These are phyloP conservation scores for Pilobolus umbonatus DNA, from an alignment of 192 early-diverging fungal genomes.

Conservation along the genomic window DNA sequence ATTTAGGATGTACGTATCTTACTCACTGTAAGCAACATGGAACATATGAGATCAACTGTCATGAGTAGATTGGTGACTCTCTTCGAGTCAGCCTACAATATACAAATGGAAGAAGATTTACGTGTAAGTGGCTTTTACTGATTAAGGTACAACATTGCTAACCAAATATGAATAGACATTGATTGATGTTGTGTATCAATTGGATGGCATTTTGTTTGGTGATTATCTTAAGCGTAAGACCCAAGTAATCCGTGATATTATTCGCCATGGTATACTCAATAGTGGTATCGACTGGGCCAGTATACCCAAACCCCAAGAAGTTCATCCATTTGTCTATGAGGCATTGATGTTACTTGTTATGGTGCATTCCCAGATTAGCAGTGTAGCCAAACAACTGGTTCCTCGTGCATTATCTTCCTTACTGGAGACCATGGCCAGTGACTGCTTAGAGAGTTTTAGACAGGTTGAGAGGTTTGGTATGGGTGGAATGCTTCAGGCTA, in stretches of 20 bases:
- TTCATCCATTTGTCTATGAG: slow-evolving; percentile 84
- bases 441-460: slow-evolving; percentile 75
- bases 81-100: slow-evolving; percentile 67
- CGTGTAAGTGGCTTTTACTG: slow-evolving; percentile 36
- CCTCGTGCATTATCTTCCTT: slow-evolving; percentile 71
- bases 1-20: slow-evolving; percentile 64
- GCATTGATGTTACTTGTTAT: slow-evolving; percentile 82
- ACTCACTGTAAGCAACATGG: slow-evolving; percentile 81
- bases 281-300: slow-evolving; percentile 87
- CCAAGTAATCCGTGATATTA: slow-evolving; percentile 59
- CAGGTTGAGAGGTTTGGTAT: slow-evolving; percentile 81
- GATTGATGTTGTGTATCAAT: slow-evolving; percentile 64
- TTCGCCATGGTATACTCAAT: slow-evolving; percentile 76
- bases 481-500: slow-evolving; percentile 93
- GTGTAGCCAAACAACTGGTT: slow-evolving; percentile 75
- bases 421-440: slow-evolving; percentile 66
- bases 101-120: slow-evolving; percentile 51
- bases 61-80: slow-evolving; percentile 71
- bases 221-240: slow-evolving; percentile 83
- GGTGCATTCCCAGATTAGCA: slow-evolving; percentile 86
- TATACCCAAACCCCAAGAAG: slow-evolving; percentile 69
- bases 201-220: slow-evolving; percentile 80
- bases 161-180: slow-evolving; percentile 48
- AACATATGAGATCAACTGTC: slow-evolving; percentile 62
- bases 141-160: too few relatives aligned